Percentiles rank a stretch among this genome's conserved stretches.
Evolutionary conservation across 345 rosid genomes (phyloP).

Genomic region (Noccaea caerulescens): DNA sequence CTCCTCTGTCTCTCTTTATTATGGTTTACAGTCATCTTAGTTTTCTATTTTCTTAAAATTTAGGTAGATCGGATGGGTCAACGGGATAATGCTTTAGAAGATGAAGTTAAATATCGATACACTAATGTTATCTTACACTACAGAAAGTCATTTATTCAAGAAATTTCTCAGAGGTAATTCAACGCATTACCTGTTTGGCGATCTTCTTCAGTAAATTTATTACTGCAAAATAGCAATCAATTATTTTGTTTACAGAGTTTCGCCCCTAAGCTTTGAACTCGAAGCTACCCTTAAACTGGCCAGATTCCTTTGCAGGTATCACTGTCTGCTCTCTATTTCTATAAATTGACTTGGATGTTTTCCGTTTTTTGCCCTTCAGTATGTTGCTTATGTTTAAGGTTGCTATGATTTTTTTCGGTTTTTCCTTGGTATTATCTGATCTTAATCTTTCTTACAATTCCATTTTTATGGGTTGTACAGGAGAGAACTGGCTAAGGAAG

Average conservation of each 20-base stretch:
- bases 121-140: slow-evolving; percentile 79
- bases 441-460: slow-evolving; percentile 9
- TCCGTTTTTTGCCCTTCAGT: slow-evolving; percentile 10
- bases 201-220: slow-evolving; percentile 28
- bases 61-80: slow-evolving; percentile 87
- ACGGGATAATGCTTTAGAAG: slow-evolving; percentile 72
- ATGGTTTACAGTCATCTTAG: slow-evolving; percentile 7
- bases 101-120: slow-evolving; percentile 83
- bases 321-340: slow-evolving; percentile 27
- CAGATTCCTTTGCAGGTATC: slow-evolving; percentile 94
- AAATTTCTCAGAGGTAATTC: slow-evolving; percentile 83
- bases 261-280: slow-evolving; percentile 96
- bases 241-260: slow-evolving; percentile 68
- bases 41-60: slow-evolving; percentile 42
- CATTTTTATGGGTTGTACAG: slow-evolving; percentile 51
- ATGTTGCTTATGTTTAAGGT: slow-evolving; percentile 11
- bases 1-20: slow-evolving; percentile 1
- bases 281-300: slow-evolving; percentile 95
- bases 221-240: slow-evolving; percentile 21
- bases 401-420: neutral
- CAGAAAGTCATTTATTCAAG: slow-evolving; percentile 92
- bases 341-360: neutral
- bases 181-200: slow-evolving; percentile 2
- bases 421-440: slow-evolving; percentile 17
- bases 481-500: slow-evolving; percentile 87